Evolutionary conservation across 176 grass and related monocot species (phyloP).

Genomic region (Ensete ventricosum): DNA sequence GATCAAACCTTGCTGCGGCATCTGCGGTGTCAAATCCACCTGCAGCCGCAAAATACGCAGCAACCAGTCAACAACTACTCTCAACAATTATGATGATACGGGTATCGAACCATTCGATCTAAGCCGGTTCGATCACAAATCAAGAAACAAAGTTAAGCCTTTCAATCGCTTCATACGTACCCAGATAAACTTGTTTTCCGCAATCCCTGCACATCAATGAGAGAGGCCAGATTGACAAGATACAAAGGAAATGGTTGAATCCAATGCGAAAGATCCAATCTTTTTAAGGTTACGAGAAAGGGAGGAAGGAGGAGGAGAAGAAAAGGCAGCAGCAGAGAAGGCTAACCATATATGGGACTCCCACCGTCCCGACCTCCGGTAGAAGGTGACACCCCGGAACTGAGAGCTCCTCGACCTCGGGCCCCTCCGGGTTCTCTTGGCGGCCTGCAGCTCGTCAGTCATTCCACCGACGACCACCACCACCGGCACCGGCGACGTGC

Average conservation of each 20-base stretch:
- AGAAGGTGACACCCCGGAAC: constrained; percentile 76
- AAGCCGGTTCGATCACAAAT: neutral
- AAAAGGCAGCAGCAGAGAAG: neutral
- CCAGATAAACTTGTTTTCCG: constrained; percentile 71
- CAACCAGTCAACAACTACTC: neutral
- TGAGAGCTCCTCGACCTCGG: constrained; percentile 65
- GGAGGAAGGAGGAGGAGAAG: neutral
- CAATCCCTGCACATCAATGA: constrained; percentile 44
- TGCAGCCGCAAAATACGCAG: neutral
- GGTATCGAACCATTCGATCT: neutral
- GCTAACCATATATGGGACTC: constrained; percentile 63
- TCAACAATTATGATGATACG: too few species aligned
- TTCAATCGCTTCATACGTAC: constrained; percentile 28
- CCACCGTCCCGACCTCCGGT: constrained; percentile 60
- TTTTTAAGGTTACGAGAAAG: neutral
- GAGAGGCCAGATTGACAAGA: neutral
- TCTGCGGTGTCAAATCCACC: constrained; percentile 14
- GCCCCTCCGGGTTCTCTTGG: constrained; percentile 44
- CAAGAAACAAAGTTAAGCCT: neutral
- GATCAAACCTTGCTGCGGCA: constrained; percentile 12
- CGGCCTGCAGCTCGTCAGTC: constrained; percentile 13
- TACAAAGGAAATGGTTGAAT: neutral
- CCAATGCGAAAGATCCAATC: neutral
- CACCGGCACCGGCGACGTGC: neutral
- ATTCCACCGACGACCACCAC: neutral